Evolutionary conservation across 371 early-diverging fungal species (phyloP), one percentile per base, ranked within the genome.

Genomic region (Lichtheimia ramosa): DNA sequence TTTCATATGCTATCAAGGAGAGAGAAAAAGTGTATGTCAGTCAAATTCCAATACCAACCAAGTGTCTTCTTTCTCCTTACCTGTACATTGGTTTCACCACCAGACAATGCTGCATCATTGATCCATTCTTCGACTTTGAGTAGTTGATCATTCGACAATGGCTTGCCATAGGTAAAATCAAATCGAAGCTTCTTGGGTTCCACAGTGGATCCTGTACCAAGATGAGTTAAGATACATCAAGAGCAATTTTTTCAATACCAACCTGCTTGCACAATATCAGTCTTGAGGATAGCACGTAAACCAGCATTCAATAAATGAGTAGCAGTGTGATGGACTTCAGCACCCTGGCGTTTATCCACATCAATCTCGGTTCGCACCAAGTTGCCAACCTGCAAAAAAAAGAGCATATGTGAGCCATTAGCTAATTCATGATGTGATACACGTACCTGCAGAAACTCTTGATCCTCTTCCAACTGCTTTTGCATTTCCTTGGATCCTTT

Each of bases 261-360:
- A 66, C 85, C 91, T 27, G 90, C 88, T 74, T 92, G 92, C 48
- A 85, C 79, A 16, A 90, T 85, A 12, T 83, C 73, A 5, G 75
- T 66, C 7, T 84, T 78, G 12, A 90, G 62, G 0, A 86, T 74
- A 42, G 70, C 72, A 56, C 86, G 77, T 51, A 92, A 69, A 1
- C 89, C 90, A 14, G 87, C 85, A 56, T 91, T 86, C 24, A 92
- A 64, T 48, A 91, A 40, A 71, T 92, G 92, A 0, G 92, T 92
- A 3, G 91, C 92, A 5, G 91, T 87, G 54, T 92, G 92, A 58
- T 92, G 92, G 5, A 87, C 74, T 5, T 88, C 88, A 0, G 77
- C 73, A 0, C 88, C 86, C n/a, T 70, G 63, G 13, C 92, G 83
- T 53, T 79, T 73, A 5, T 51, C 61, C 16, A 68, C 54, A 56